A percentile compares a stretch with the other conserved stretches of the same genome.
phyloP scores from a whole-genome alignment of 306 rosid genomes.

The Ziziphus jujuba region DNA sequence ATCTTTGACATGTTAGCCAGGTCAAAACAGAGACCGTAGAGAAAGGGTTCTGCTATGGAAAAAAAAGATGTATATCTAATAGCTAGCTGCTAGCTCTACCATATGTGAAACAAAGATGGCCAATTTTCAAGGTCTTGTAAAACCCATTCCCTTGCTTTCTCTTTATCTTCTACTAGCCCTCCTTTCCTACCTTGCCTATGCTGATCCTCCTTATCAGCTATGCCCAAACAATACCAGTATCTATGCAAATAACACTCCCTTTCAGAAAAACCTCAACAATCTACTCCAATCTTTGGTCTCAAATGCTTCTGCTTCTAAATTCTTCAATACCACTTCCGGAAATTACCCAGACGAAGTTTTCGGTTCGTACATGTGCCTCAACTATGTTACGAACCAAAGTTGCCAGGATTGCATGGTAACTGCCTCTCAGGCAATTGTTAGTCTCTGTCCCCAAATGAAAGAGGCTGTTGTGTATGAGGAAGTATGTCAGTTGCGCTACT shows the following conservation, averaged over 20 bases:
- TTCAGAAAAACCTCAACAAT: slow-evolving; percentile 20
- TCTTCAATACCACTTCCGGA: slow-evolving; percentile 15
- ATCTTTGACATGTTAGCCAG: too few relatives aligned
- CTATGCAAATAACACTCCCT: slow-evolving; percentile 7
- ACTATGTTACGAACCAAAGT: not conserved
- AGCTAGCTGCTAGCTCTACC: too few relatives aligned
- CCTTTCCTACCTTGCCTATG: slow-evolving; percentile 6
- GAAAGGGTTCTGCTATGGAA: too few relatives aligned
- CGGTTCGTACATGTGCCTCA: slow-evolving; percentile 25
- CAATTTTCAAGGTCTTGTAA: slow-evolving; percentile 13
- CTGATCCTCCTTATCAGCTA: slow-evolving; percentile 12
- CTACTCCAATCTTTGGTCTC: slow-evolving; percentile 9
- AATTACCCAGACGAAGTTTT: slow-evolving; percentile 3
- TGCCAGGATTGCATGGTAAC: slow-evolving; percentile 30
- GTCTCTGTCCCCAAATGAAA: slow-evolving; percentile 38
- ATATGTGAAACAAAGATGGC: slow-evolving; percentile 6
- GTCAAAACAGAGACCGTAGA: too few relatives aligned
- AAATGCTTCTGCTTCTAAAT: slow-evolving; percentile 19
- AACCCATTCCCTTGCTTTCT: slow-evolving; percentile 11
- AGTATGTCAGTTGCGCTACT: slow-evolving; percentile 52
- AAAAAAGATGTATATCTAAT: too few relatives aligned
- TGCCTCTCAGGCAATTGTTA: slow-evolving; percentile 28
- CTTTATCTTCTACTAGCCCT: slow-evolving; percentile 20
- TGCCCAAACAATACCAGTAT: not conserved
- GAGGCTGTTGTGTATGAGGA: slow-evolving; percentile 67